A percentile compares a stretch with the other conserved stretches of the same genome.
Conservation (phyloP, 345 rosid species). For the Boechera divaricarpa region DNA sequence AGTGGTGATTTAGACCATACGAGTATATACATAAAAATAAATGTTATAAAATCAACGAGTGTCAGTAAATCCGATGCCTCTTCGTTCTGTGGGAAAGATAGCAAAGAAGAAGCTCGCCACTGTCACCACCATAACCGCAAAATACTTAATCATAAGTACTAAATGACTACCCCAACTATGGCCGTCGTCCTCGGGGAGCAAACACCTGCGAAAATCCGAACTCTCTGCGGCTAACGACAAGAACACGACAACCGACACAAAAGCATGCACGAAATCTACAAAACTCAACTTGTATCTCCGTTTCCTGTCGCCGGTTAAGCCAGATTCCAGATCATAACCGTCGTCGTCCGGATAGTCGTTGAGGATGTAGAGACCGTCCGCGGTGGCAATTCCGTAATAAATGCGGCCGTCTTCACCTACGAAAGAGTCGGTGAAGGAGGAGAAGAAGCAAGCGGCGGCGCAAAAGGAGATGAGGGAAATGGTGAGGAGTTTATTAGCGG, state of each 20-base stretch:
- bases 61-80: slow-evolving; percentile 57
- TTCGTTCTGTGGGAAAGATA: slow-evolving; percentile 58
- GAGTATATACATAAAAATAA: no score
- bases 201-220: slow-evolving; percentile 52
- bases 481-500: slow-evolving; percentile 49
- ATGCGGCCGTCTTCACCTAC: slow-evolving; percentile 44
- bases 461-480: slow-evolving; percentile 36
- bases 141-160: slow-evolving; percentile 32
- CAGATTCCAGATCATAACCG: slow-evolving; percentile 4
- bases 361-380: slow-evolving; percentile 45
- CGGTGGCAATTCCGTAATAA: slow-evolving; percentile 56
- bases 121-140: slow-evolving; percentile 52
- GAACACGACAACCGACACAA: slow-evolving; percentile 54
- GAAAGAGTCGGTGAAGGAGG: slow-evolving; percentile 64
- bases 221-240: slow-evolving; percentile 53
- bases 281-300: slow-evolving; percentile 22
- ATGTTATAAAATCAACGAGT: neutral
- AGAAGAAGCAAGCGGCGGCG: slow-evolving; percentile 49
- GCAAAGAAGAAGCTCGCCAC: slow-evolving; percentile 51
- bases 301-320: neutral
- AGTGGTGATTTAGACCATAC: neutral
- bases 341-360: slow-evolving; percentile 21
- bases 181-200: slow-evolving; percentile 33
- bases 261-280: slow-evolving; percentile 58
- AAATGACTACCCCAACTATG: slow-evolving; percentile 26